A percentile compares a stretch with the other conserved stretches of the same genome.
phyloP scores from a whole-genome alignment of 306 rosid species.

The Casuarina equisetifolia region DNA sequence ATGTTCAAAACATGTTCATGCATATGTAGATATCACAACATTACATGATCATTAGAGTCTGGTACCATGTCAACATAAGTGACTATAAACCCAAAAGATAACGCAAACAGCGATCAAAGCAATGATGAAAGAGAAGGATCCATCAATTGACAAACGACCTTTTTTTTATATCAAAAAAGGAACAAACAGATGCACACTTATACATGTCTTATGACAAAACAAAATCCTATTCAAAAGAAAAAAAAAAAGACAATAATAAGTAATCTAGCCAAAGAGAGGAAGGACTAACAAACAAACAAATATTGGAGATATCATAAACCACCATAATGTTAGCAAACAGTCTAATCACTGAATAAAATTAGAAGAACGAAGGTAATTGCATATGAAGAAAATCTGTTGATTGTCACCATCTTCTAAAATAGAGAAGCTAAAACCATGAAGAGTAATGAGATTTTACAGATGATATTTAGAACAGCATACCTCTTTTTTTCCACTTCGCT shows the following conservation, averaged over 20 bases:
- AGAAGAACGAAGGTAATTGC: background rate
- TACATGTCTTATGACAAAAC: background rate
- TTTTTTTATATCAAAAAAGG: background rate
- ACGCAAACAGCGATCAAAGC: background rate
- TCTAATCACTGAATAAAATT: background rate
- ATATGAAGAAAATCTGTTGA: background rate
- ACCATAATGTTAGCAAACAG: background rate
- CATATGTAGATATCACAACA: background rate
- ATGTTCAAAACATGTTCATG: background rate
- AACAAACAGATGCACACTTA: background rate
- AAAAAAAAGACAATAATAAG: background rate
- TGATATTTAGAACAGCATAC: constrained; percentile 40
- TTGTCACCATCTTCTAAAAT: background rate
- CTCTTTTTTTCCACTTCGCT: constrained; percentile 77
- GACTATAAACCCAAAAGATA: background rate
- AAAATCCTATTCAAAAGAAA: background rate
- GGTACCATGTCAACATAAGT: background rate
- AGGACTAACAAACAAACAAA: background rate
- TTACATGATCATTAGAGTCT: background rate
- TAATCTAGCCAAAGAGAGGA: background rate
- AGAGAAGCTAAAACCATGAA: background rate
- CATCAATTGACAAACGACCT: background rate
- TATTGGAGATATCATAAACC: background rate
- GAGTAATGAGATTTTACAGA: background rate
- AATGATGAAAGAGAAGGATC: background rate